Evolutionary conservation across 805 yeast species (phyloP), one percentile per base, ranked within the genome.

Genomic region (Cyberlindnera samutprakarnensis): DNA sequence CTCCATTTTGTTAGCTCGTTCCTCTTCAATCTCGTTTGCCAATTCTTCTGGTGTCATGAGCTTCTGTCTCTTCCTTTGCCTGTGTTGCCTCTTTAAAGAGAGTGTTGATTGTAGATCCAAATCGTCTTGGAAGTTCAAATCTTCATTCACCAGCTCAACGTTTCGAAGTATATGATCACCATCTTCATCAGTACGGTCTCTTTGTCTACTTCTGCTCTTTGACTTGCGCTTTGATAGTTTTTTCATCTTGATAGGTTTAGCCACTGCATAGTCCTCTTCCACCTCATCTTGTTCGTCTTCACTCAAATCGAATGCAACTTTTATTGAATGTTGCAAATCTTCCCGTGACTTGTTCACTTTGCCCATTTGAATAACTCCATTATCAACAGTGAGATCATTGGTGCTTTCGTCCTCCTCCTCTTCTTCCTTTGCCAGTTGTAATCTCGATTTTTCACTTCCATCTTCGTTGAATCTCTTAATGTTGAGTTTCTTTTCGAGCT

Each of bases 171-270:
- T 43, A 4, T 44, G 45, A 3, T 44, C 49, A 13, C 44, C 53
- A 13, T 39, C 47, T 20, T 47, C 46, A 7, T 28, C 36, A 12
- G 27, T 36, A 4, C 2, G 7, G 12, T 32, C 39, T 25, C 36
- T 32, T 13, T 39, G 28, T n/a, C 47, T 22, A 11, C 33, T 16
- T 11, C 28, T 32, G 11, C 36, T 21, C 12, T 32, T 25, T 12
- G 31, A 12, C 11, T 30, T 30, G 18, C 10, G 49, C 13, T 52
- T 45, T 33, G 51, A 53, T 25, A 44, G 21, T 23, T 51, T 55
- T 27, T 53, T 54, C 46, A 53, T 52, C 39, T 54, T 56, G 12
- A 53, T 35, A 8, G 56, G 57, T 26, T 53, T 54, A 4, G 33
- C 27, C 23, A 32, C 37, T 1, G 48, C 46, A 35, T 51, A 51